phyloP scores from a whole-genome alignment of 148 eudicot species.

The Rhododendron mucronatum region DNA sequence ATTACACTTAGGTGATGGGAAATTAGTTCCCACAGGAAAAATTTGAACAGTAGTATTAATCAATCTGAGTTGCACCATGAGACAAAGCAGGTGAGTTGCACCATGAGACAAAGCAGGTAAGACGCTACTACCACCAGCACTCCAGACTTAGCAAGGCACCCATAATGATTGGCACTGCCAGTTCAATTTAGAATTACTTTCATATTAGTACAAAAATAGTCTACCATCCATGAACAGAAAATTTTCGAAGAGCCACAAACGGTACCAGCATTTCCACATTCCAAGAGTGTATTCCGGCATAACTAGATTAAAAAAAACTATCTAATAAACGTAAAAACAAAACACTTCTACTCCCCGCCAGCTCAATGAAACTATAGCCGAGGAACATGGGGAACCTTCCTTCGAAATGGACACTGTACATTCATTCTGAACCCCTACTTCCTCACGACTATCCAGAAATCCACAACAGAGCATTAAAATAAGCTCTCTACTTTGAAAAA shows the following conservation, averaged over 20 bases:
- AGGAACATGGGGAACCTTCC: slow-evolving; percentile 10
- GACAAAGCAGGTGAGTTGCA: no score
- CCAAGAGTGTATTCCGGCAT: background rate
- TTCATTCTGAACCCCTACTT: slow-evolving; percentile 16
- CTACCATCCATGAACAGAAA: background rate
- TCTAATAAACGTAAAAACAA: background rate
- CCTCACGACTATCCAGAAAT: slow-evolving; percentile 13
- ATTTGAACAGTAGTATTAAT: no score
- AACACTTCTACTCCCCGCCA: slow-evolving; percentile 5
- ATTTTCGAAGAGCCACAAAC: background rate
- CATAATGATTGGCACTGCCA: background rate
- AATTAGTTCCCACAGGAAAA: no score
- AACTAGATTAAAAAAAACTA: background rate
- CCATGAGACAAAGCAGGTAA: no score
- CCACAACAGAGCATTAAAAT: slow-evolving; percentile 30
- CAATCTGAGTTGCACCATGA: background rate
- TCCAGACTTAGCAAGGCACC: no score
- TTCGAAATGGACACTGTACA: slow-evolving; percentile 13
- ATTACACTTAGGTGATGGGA: no score
- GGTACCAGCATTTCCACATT: background rate
- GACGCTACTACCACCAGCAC: background rate
- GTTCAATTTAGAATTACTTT: background rate
- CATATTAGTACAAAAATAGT: background rate
- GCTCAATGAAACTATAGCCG: slow-evolving; percentile 14
- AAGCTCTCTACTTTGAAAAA: slow-evolving; percentile 17